These are phyloP conservation scores for Crithidia expoeki DNA, from an alignment of 208 protist genomes.

Conservation along the genomic window DNA sequence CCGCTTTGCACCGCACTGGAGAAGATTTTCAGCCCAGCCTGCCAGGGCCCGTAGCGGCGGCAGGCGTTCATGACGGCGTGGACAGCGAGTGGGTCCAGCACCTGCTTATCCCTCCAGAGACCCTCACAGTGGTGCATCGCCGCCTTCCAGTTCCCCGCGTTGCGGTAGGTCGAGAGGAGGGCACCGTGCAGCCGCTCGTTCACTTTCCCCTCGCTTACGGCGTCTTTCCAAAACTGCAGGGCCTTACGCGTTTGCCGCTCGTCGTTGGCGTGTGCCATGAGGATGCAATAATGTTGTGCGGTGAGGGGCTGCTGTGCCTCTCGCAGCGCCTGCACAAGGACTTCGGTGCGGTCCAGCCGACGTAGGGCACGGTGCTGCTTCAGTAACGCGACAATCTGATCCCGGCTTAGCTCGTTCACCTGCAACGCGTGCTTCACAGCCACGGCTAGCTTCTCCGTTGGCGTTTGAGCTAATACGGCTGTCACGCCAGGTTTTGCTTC, in stretches of 20 bases:
- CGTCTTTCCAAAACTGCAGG: constrained; percentile 68
- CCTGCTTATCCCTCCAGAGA: constrained; percentile 72
- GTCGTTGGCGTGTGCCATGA: constrained; percentile 91
- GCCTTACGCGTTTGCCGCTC: constrained; percentile 56
- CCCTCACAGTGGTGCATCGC: constrained; percentile 70
- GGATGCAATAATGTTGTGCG: constrained; percentile 72
- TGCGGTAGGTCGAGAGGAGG: constrained; percentile 68
- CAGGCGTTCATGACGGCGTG: constrained; percentile 88
- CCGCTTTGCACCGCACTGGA: constrained; percentile 55
- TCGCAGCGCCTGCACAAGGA: constrained; percentile 51
- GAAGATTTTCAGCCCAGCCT: constrained; percentile 62
- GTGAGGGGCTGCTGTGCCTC: constrained; percentile 47
- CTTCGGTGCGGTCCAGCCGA: constrained; percentile 77
- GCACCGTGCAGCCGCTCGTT: constrained; percentile 72
- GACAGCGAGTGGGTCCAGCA: constrained; percentile 61
- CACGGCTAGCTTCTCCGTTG: constrained; percentile 40
- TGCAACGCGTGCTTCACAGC: constrained; percentile 51
- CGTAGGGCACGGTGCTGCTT: constrained; percentile 67
- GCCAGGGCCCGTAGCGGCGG: constrained; percentile 61
- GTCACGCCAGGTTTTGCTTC: constrained; percentile 52
- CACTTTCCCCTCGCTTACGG: constrained; percentile 61
- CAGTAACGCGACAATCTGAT: constrained; percentile 54
- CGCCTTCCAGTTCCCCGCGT: constrained; percentile 66
- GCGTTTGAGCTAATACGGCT: constrained; percentile 47
- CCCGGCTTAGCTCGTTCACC: constrained; percentile 57